phyloP scores from a whole-genome alignment of 2,329 filamentous ascomycete genomes.

The Teratosphaeria nubilosa region DNA sequence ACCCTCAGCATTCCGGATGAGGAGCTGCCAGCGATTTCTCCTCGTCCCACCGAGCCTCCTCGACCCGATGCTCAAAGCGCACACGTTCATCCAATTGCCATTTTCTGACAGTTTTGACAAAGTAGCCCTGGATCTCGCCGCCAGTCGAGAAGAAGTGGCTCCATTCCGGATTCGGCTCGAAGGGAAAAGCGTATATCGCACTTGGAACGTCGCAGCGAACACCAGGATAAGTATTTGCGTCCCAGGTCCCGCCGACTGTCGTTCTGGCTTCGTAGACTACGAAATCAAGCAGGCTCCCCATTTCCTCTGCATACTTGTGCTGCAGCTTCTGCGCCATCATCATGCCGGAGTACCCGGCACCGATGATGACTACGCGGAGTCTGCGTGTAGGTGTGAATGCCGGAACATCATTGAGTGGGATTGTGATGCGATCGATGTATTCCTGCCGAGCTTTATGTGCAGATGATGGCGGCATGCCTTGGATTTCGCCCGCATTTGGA shows the following conservation, averaged over 20 bases:
- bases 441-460: not conserved
- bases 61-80: constrained; percentile 28
- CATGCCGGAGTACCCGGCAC: constrained; percentile 26
- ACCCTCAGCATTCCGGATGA: constrained; percentile 18
- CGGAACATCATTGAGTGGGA: constrained; percentile 9
- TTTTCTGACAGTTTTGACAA: constrained; percentile 29
- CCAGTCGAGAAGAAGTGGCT: constrained; percentile 28
- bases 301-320: constrained; percentile 19
- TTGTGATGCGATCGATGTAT: not conserved
- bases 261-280: constrained; percentile 31
- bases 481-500: not conserved
- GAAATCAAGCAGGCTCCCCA: constrained; percentile 21
- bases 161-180: constrained; percentile 19
- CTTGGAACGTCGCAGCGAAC: not conserved
- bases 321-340: constrained; percentile 31
- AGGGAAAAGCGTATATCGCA: constrained; percentile 21
- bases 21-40: constrained; percentile 26
- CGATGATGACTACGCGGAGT: constrained; percentile 19
- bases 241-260: constrained; percentile 29
- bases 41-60: constrained; percentile 30
- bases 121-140: constrained; percentile 33
- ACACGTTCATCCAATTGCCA: constrained; percentile 30
- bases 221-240: constrained; percentile 28
- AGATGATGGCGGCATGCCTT: not conserved
- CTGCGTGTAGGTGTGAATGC: constrained; percentile 10